Evolutionary conservation across 2,329 filamentous ascomycete genomes (phyloP), one percentile per base, ranked within the genome.

Genomic region (Verticillium zaregamsianum): DNA sequence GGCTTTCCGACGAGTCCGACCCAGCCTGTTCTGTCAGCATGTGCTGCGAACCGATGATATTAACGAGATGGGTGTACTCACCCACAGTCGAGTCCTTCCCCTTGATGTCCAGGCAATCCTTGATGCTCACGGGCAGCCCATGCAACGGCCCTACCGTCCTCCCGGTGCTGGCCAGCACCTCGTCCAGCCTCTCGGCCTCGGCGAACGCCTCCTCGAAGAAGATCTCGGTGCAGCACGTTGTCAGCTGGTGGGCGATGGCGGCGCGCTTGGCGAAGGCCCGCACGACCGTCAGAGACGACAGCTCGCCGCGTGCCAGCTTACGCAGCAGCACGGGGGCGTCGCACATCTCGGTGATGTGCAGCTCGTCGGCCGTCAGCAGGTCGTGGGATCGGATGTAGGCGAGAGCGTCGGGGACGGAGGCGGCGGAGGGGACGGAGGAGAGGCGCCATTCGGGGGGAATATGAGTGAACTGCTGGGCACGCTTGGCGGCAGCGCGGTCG

Each of bases 1-100:
- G 88, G 86, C 55, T 87, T 78, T 45, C 82, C 80, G 3, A 88
- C 85, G 61, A 89, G 81, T 1, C 82, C 82, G 0, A 83, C 82
- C 64, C 92, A 88, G 5, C 89, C 64, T 6, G 83, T 76, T 0
- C 79, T 82, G 79, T 35, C 79, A 25, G n/a, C 17, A 17, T 32
- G n/a, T 15, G 28, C 28, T 28, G 28, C 28, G 28, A 28, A 6
- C 3, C 28, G 5, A 28, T 5, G 28, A 28, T 6, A 6, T 4
- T 6, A 28, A 28, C 3, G 28, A 28, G 28, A 28, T 28, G 28
- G 28, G 28, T 28, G 28, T 28, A 28, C 28, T 28, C 23, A 58
- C 56, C 89, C 1, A 89, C 80, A 0, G 86, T 87, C 25, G 84
- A 78, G 64, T 88, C 86, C 14, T 86, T 78, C 6, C 63, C 62